Conservation (phyloP, 768 basidiomycete species). For the Lactarius trivialis region DNA sequence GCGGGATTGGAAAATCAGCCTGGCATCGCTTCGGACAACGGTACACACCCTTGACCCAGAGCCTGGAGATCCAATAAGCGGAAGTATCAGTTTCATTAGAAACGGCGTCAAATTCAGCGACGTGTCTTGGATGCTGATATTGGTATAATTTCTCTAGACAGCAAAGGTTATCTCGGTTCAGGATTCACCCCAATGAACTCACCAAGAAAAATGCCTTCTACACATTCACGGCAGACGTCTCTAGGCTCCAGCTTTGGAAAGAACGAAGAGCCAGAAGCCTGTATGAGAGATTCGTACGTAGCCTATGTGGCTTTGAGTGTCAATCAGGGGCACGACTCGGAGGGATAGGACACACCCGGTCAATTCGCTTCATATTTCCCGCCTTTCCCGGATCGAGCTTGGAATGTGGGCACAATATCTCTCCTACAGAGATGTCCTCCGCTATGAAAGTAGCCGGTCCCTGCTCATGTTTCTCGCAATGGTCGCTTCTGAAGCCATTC, state of each 20-base stretch:
- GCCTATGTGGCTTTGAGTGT: slow-evolving; percentile 30
- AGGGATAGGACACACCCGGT: slow-evolving; percentile 35
- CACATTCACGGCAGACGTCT: slow-evolving; percentile 59
- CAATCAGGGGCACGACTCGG: background rate
- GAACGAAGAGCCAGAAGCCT: slow-evolving; percentile 35
- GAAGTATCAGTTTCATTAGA: slow-evolving; percentile 37
- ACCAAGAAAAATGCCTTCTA: slow-evolving; percentile 54
- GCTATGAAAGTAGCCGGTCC: slow-evolving; percentile 34
- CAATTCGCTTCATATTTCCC: slow-evolving; percentile 62
- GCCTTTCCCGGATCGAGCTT: slow-evolving; percentile 54
- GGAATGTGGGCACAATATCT: slow-evolving; percentile 59
- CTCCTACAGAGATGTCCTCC: slow-evolving; percentile 30
- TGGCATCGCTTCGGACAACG: background rate
- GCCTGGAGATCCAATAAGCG: slow-evolving; percentile 70
- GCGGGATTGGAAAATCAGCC: background rate
- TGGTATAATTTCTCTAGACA: slow-evolving; percentile 60
- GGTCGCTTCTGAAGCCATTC: slow-evolving; percentile 2
- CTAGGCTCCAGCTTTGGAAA: slow-evolving; percentile 40
- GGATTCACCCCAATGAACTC: slow-evolving; percentile 15
- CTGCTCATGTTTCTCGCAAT: background rate
- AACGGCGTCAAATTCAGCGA: slow-evolving; percentile 51
- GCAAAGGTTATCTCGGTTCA: background rate
- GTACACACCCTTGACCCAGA: slow-evolving; percentile 64
- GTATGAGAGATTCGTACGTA: slow-evolving; percentile 38
- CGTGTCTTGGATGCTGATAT: slow-evolving; percentile 56